Conservation (phyloP, 768 basidiomycete genomes). For the Suillus luteus region DNA sequence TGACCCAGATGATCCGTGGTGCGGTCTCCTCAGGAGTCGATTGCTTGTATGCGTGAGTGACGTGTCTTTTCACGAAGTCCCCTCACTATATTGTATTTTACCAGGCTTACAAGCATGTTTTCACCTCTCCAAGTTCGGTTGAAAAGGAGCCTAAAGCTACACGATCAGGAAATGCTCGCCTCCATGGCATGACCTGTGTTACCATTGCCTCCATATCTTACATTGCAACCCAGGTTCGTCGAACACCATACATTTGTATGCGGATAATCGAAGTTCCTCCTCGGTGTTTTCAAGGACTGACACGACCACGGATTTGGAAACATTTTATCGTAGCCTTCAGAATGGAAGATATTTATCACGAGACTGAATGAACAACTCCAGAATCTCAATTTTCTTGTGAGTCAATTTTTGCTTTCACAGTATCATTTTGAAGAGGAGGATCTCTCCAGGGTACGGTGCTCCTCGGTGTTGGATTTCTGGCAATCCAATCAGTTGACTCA, state of each 20-base stretch:
- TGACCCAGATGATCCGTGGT: conserved; percentile 21
- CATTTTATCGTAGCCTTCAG: conserved; percentile 31
- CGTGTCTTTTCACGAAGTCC: conserved; percentile 10
- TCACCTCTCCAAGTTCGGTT: conserved; percentile 33
- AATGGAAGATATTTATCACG: conserved; percentile 44
- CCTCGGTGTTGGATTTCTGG: conserved; percentile 53
- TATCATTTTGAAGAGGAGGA: background rate
- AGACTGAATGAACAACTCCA: conserved; percentile 50
- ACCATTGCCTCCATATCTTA: too few relatives aligned
- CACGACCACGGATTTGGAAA: too few relatives aligned
- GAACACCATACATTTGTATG: too few relatives aligned
- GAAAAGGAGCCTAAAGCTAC: conserved; percentile 30
- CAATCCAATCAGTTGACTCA: conserved; percentile 45
- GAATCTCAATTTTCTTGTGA: conserved; percentile 50
- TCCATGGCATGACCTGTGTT: too few relatives aligned
- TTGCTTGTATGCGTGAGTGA: conserved; percentile 27
- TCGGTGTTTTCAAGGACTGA: too few relatives aligned
- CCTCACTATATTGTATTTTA: conserved; percentile 21
- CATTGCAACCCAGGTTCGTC: too few relatives aligned
- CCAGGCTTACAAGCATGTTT: conserved; percentile 32
- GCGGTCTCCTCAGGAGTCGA: conserved; percentile 23
- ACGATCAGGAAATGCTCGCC: too few relatives aligned
- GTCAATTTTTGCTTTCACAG: conserved; percentile 16
- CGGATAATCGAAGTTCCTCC: too few relatives aligned
- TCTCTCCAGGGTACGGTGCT: conserved; percentile 47